Evolutionary conservation across 495 filamentous ascomycete genomes (phyloP), one percentile per base, ranked within the genome.

Genomic region (Xylaria intraflava): DNA sequence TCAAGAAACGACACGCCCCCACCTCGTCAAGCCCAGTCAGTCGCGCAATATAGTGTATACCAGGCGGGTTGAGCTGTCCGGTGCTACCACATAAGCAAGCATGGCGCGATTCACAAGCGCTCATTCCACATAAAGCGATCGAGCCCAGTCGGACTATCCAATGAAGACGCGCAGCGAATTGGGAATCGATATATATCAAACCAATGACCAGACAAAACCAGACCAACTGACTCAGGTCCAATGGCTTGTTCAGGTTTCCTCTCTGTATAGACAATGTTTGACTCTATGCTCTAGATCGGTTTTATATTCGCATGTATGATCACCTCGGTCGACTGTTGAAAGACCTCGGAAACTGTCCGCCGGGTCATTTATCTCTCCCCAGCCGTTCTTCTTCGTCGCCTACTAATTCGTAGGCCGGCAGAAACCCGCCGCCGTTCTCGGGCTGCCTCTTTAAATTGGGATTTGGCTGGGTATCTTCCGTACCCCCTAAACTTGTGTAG

Each of bases 401-500:
- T 38, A 82, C 78, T 50, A 97, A 71, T 64, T 94, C 86, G 68
- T 93, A 96, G 3, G 93, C 93, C 7, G 93, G 93, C 29, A 85
- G 68, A 64, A 87, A 96, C 14, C 65, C 70, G 6, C 29, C 55
- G 2, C 50, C 58, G 14, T 51, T 51, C 24, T 57, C 61, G 33
- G 47, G 62, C 39, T 62, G 62, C 11, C 58, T 63, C 53, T 72
- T 77, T 56, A 97, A 70, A 36, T 74, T 81, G 12, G 93, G 93
- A 61, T 98, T 98, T 9, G 89, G 92, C 55, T 86, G 78, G 3
- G 93, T 98, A 73, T 98, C 90, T 22, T 78, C 83, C n/a, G 81
- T 88, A 2, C 93, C 90, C 2, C 93, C 93, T 6, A 98, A 73
- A 41, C 84, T 89, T 3, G 93, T 94, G 65, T 90, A 94, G 6